Evolutionary conservation across 2,329 filamentous ascomycete genomes (phyloP).

Genomic region (Exophiala bonariae): DNA sequence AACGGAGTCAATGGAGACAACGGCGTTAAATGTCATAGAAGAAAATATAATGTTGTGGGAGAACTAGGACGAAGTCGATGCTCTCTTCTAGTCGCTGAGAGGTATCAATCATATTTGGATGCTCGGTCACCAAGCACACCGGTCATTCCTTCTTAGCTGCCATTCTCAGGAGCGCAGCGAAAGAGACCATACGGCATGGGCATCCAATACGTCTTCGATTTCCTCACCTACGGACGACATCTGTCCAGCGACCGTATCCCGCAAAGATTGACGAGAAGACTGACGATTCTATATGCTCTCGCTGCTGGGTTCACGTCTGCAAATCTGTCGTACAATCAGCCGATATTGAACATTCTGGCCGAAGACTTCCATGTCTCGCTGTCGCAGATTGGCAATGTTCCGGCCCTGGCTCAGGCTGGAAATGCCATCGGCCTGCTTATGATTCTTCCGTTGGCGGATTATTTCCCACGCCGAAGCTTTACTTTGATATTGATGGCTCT

Average conservation of each 20-base stretch:
- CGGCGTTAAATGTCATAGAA: no score
- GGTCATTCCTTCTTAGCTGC: no score
- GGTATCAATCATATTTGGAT: no score
- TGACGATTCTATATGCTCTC: constrained; percentile 10
- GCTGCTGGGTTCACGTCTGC: constrained; percentile 67
- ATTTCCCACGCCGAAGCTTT: constrained; percentile 63
- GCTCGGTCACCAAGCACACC: no score
- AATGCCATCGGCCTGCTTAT: constrained; percentile 73
- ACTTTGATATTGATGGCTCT: constrained; percentile 66
- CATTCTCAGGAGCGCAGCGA: no score
- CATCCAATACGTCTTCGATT: constrained; percentile 15
- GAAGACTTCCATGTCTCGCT: constrained; percentile 68
- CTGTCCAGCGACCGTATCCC: constrained; percentile 29
- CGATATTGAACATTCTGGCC: constrained; percentile 73
- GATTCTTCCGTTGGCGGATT: constrained; percentile 72
- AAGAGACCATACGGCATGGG: no score
- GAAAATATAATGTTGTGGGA: no score
- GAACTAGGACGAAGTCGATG: no score
- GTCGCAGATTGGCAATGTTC: constrained; percentile 65
- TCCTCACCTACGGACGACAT: constrained; percentile 27
- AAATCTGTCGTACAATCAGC: constrained; percentile 79
- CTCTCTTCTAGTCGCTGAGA: no score
- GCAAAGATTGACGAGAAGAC: constrained; percentile 4
- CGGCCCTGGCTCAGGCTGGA: constrained; percentile 75
- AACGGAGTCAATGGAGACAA: no score